A percentile compares a stretch with the other conserved stretches of the same genome.
These are phyloP conservation scores for Exidia glandulosa DNA, from an alignment of 768 basidiomycete genomes.

Conservation along the genomic window DNA sequence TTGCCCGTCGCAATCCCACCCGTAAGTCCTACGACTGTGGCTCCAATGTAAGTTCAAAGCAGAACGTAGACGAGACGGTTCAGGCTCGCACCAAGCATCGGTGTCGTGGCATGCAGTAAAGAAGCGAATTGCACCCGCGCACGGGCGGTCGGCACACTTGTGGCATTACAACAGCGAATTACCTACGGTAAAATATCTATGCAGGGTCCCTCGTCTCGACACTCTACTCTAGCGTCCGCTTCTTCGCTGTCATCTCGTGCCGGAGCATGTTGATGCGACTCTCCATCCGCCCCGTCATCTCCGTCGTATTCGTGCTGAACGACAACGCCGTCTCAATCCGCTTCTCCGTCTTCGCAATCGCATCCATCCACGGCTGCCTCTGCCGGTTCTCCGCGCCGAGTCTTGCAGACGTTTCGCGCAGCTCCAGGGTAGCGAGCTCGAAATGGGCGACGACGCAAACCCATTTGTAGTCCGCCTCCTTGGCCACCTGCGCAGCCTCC, in stretches of 20 bases:
- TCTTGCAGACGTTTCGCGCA: slow-evolving; percentile 39
- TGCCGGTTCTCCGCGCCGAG: neutral
- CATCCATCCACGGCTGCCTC: neutral
- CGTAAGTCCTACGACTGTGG: slow-evolving; percentile 81
- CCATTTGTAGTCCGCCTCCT: slow-evolving; percentile 51
- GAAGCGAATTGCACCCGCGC: neutral
- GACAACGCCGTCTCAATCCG: slow-evolving; percentile 43
- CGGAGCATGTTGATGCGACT: slow-evolving; percentile 56
- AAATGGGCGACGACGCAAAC: slow-evolving; percentile 55
- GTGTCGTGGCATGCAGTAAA: neutral
- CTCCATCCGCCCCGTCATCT: slow-evolving; percentile 58
- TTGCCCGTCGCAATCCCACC: slow-evolving; percentile 97
- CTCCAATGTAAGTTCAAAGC: neutral
- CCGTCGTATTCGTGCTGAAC: slow-evolving; percentile 38
- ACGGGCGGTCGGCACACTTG: neutral
- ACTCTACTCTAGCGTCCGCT: slow-evolving; percentile 26
- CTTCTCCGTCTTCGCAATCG: slow-evolving; percentile 23
- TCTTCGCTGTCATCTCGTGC: slow-evolving; percentile 59
- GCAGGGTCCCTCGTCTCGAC: neutral
- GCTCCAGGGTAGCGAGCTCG: slow-evolving; percentile 59
- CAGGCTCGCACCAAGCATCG: neutral
- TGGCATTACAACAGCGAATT: neutral
- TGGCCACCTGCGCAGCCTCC: slow-evolving; percentile 35
- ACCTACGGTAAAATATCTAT: neutral
- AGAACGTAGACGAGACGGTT: neutral